Evolutionary conservation across 768 basidiomycete species (phyloP).

Genomic region (Lyophyllum decastes): DNA sequence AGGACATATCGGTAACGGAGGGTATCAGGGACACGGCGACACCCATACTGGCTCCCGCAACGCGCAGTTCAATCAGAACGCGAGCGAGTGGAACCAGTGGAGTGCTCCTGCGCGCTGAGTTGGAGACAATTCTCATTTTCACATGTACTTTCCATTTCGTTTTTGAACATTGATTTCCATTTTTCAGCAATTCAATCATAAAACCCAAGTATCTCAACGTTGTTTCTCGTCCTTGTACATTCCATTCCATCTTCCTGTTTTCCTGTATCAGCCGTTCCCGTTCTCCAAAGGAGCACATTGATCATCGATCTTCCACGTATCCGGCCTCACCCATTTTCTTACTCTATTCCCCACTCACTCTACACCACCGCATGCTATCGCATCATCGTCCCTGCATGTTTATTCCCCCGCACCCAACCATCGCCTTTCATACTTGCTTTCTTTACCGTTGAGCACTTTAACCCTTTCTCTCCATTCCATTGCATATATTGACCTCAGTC

Average conservation of each 20-base stretch:
- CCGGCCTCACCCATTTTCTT: conserved; percentile 5
- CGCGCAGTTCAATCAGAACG: conserved; percentile 17
- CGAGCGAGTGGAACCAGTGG: conserved; percentile 36
- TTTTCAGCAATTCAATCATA: conserved; percentile 11
- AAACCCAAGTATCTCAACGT: not conserved
- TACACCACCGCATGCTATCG: conserved; percentile 8
- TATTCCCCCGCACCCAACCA: not conserved
- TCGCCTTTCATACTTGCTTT: not conserved
- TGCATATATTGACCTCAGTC: not conserved
- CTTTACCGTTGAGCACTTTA: not conserved
- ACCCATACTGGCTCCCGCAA: conserved; percentile 16
- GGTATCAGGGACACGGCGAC: conserved; percentile 21
- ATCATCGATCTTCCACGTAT: not conserved
- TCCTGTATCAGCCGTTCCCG: conserved; percentile 8
- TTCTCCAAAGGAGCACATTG: conserved; percentile 7
- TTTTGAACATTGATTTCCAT: conserved; percentile 11
- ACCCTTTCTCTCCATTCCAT: not conserved
- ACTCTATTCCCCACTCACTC: conserved; percentile 13
- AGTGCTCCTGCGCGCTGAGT: conserved; percentile 25
- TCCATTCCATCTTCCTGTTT: conserved; percentile 15
- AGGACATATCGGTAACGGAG: conserved; percentile 23
- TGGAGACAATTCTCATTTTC: not conserved
- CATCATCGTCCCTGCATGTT: not conserved
- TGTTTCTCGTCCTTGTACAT: conserved; percentile 5
- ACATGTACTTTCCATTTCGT: conserved; percentile 11